phyloP scores from a whole-genome alignment of 768 basidiomycete species.

The Boletus subparvulus region DNA sequence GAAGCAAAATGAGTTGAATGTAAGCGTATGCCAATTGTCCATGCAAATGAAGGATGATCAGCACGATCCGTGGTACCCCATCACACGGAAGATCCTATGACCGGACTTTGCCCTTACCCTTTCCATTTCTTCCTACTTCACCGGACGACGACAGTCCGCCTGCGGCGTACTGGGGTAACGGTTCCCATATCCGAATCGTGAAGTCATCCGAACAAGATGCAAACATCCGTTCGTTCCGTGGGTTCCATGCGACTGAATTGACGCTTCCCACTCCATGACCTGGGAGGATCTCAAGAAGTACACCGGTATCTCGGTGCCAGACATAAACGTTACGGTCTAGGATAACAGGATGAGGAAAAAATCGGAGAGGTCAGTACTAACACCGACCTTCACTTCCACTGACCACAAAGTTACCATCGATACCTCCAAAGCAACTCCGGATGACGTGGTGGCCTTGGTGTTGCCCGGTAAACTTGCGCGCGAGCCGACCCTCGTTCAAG shows the following conservation, averaged over 20 bases:
- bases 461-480: conserved; percentile 85
- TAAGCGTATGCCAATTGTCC: conserved; percentile 28
- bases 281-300: conserved; percentile 79
- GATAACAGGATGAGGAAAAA: conserved; percentile 11
- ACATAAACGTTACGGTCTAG: conserved; percentile 92
- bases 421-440: conserved; percentile 91
- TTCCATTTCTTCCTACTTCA: conserved; percentile 41
- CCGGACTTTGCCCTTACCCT: conserved; percentile 63
- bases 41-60: conserved; percentile 27
- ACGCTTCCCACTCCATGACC: conserved; percentile 91
- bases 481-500: conserved; percentile 62
- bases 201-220: conserved; percentile 94
- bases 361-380: neutral
- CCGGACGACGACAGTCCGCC: conserved; percentile 19
- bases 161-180: conserved; percentile 23
- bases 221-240: conserved; percentile 84
- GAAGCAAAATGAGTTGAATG: conserved; percentile 29
- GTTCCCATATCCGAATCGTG: conserved; percentile 89
- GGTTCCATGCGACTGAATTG: conserved; percentile 97
- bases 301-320: conserved; percentile 88
- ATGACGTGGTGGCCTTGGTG: conserved; percentile 82
- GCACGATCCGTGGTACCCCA: conserved; percentile 13
- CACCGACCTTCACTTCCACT: conserved; percentile 91
- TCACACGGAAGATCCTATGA: conserved; percentile 37
- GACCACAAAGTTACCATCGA: conserved; percentile 83